Conservation (phyloP, 2,329 filamentous ascomycete species). For the Phaeosphaeriaceae sp. region DNA sequence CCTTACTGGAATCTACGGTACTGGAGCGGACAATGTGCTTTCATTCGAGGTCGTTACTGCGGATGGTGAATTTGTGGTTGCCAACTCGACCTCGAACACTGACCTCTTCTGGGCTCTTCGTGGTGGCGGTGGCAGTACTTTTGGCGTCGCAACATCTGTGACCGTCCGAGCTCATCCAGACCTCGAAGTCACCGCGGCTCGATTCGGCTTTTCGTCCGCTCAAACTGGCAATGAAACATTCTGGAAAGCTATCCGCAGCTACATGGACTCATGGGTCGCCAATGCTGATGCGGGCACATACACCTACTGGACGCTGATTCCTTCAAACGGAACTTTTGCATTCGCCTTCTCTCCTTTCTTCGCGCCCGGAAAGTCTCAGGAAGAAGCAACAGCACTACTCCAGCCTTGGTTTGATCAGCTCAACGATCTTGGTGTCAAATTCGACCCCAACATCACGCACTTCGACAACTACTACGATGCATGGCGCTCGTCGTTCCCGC, state of each 20-base stretch:
- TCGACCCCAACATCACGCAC: conserved; percentile 44
- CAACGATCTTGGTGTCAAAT: conserved; percentile 34
- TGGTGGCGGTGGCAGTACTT: conserved; percentile 24
- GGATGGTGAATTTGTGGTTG: conserved; percentile 30
- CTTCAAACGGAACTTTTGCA: conserved; percentile 40
- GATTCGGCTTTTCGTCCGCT: conserved; percentile 40
- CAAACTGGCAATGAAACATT: conserved; percentile 45
- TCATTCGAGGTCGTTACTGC: conserved; percentile 44
- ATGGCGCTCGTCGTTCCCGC: conserved; percentile 43
- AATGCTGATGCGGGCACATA: conserved; percentile 47
- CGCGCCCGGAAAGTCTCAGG: conserved; percentile 40
- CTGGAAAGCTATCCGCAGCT: conserved; percentile 39
- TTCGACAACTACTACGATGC: conserved; percentile 42
- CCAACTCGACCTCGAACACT: conserved; percentile 24
- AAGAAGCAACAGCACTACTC: conserved; percentile 37
- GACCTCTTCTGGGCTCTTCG: conserved; percentile 40
- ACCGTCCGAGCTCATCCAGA: conserved; percentile 46
- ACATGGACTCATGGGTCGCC: conserved; percentile 41
- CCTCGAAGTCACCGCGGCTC: conserved; percentile 37
- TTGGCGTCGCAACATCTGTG: conserved; percentile 21
- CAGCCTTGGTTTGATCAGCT: conserved; percentile 43
- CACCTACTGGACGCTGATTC: conserved; percentile 42
- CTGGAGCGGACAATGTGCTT: conserved; percentile 46
- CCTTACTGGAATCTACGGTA: conserved; percentile 55
- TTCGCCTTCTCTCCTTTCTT: conserved; percentile 47